Evolutionary conservation across 2,329 filamentous ascomycete genomes (phyloP).

Genomic region (Truncatella angustata): DNA sequence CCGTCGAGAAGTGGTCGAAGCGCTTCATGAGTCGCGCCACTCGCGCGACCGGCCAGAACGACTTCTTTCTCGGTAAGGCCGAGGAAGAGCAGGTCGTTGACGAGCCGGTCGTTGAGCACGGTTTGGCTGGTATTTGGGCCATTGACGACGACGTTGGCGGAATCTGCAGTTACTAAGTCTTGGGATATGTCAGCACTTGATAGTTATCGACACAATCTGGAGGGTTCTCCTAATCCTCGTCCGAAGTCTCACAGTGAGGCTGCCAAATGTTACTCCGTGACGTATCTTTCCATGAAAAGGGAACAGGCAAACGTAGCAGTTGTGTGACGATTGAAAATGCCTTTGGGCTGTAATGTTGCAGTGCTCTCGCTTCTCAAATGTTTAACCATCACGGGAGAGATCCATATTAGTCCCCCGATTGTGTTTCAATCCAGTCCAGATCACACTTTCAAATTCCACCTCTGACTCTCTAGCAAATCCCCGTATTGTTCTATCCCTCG

Average conservation of each 20-base stretch:
- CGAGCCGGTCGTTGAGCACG: constrained; percentile 38
- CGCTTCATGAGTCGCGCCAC: constrained; percentile 55
- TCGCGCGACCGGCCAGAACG: constrained; percentile 47
- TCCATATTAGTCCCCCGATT: not conserved
- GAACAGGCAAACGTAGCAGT: not conserved
- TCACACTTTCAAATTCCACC: no score
- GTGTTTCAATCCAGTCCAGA: not conserved
- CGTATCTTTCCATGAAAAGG: not conserved
- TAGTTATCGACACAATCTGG: not conserved
- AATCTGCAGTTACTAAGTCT: constrained; percentile 51
- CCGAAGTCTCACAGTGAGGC: not conserved
- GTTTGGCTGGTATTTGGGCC: constrained; percentile 84
- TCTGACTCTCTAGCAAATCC: no score
- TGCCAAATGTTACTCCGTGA: not conserved
- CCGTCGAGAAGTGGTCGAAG: constrained; percentile 65
- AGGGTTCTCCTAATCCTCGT: not conserved
- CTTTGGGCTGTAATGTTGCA: not conserved
- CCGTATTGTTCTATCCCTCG: no score
- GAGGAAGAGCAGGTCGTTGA: constrained; percentile 33
- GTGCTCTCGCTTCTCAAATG: not conserved
- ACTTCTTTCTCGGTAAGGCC: constrained; percentile 58
- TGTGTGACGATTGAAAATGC: not conserved
- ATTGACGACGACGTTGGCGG: constrained; percentile 76
- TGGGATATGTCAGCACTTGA: not conserved
- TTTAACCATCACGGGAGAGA: no score